Evolutionary conservation across 2,329 filamentous ascomycete species (phyloP), one percentile per base, ranked within the genome.

Genomic region (Xylaria sp.): DNA sequence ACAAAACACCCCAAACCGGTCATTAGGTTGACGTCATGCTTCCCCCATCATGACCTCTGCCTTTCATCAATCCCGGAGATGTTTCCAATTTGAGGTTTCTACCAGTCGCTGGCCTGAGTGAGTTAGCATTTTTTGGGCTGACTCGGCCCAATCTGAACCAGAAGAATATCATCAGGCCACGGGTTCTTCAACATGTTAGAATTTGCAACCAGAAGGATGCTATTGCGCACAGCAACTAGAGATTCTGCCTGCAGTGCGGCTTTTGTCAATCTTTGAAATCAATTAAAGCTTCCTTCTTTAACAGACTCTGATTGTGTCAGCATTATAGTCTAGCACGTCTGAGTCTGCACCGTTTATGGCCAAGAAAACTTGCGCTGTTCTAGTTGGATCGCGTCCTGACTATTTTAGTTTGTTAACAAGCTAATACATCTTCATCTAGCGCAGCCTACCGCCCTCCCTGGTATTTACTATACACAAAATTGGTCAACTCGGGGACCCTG

Each of bases 11-110:
- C 48, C 44, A 46, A 54, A 26, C 53, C 17, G 38, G 44, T 49
- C 46, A 15, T 23, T 33, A 7, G 3, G 15, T 59, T 70, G 68
- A 70, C 65, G 68, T 67, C 61, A 70, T 70, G 33, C 40, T 26
- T 36, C 17, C 28, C 44, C 54, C 28, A 28, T 36, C 13, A 38
- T 42, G 23, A 56, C 11, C 20, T 63, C 42, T 59, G 17, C 51
- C 48, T n/a, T 54, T 58, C 31, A 38, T 40, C 64, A 53, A 59
- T 51, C 51, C 31, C 67, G 64, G 64, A 54, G 49, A 59, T 67
- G 58, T 63, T 67, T 42, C 64, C 54, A 59, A 60, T 63, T 58
- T 57, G 58, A 23, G 54, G 49, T 60, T 4, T 33, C 31, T 42
- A 48, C 36, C 33, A 51, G 36, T 65, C 57, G 44, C 66, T 61